Base-by-base conservation (phyloP, 208 protist species). In the Wallacemonas sp. region DNA sequence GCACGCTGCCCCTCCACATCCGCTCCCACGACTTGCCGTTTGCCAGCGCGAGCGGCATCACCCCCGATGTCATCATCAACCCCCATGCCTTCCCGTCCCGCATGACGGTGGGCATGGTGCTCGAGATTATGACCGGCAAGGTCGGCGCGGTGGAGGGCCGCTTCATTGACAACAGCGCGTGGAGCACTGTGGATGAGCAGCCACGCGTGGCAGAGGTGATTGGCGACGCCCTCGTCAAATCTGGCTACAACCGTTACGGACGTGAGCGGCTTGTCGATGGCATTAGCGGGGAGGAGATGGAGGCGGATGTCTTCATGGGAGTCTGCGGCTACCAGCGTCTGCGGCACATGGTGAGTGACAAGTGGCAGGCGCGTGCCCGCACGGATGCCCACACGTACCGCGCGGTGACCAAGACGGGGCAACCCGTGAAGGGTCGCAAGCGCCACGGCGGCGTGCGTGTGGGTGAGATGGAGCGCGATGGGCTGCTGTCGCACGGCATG, bases 381-480 rank as follows among this genome's bases (percentile, higher is more conserved):
- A 93, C 85, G 0, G 92, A 96, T 66, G 42, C 82, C 3, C 82
- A 91, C 79, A 96, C 94, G 3, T 83, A 96, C 54, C 81, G 94
- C 28, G 97, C 93, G 0, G 99, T 99, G 22, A 97, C 95, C 3
- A 84, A 99, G 47, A 99, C 98, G 15, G 93, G 93, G 8, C 99
- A 99, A 88, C 99, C 99, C 9, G 88, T 99, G 67, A 99, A 99
- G 80, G 97, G 97, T 54, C 82, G 96, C 49, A 98, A 97, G 70
- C 80, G 86, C 19, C 93, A 97, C 75, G 97, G 99, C 71, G 99
- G 99, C 71, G 98, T 99, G 42, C 97, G 99, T 51, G 98, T 99
- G 2, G 99, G 99, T 39, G 99, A 99, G 84, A 99, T 99, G 99
- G 99, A 99, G 88, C 97, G 99, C 61, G 99, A 99, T 78, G 97